A percentile compares a stretch with the other conserved stretches of the same genome.
phyloP scores from a whole-genome alignment of 169 alveolate genomes.

The Plasmodium sp. region DNA sequence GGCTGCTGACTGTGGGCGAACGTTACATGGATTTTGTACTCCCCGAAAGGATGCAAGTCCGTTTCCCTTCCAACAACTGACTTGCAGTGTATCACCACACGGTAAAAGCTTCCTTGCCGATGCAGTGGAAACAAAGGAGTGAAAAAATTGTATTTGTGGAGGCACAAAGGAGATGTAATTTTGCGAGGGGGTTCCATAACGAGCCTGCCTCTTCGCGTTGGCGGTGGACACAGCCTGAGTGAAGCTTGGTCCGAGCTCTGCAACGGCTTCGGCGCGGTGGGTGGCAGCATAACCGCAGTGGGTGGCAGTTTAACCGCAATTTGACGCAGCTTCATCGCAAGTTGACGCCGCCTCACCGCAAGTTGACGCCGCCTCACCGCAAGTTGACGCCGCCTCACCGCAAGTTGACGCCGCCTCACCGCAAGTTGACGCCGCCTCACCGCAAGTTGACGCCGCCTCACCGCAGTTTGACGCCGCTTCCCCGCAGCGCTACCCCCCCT shows the following conservation, averaged over 20 bases:
- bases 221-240: not conserved
- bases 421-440: too few species aligned
- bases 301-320: too few species aligned
- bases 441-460: too few species aligned
- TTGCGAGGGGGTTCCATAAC: not conserved
- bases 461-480: not conserved
- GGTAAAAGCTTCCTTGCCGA: not conserved
- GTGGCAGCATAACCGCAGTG: too few species aligned
- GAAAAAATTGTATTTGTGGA: not conserved
- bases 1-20: not conserved
- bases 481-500: not conserved
- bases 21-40: not conserved
- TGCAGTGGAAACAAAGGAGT: not conserved
- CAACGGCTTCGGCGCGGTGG: not conserved
- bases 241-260: not conserved
- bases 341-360: too few species aligned
- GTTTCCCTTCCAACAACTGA: not conserved
- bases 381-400: not conserved
- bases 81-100: not conserved
- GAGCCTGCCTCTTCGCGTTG: not conserved
- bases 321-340: too few species aligned
- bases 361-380: too few species aligned
- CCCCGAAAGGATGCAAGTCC: not conserved
- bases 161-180: not conserved
- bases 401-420: not conserved